A percentile compares a stretch with the other conserved stretches of the same genome.
phyloP scores from a whole-genome alignment of 2,329 filamentous ascomycete species.

The Nothophaeocryptopus gaeumannii region DNA sequence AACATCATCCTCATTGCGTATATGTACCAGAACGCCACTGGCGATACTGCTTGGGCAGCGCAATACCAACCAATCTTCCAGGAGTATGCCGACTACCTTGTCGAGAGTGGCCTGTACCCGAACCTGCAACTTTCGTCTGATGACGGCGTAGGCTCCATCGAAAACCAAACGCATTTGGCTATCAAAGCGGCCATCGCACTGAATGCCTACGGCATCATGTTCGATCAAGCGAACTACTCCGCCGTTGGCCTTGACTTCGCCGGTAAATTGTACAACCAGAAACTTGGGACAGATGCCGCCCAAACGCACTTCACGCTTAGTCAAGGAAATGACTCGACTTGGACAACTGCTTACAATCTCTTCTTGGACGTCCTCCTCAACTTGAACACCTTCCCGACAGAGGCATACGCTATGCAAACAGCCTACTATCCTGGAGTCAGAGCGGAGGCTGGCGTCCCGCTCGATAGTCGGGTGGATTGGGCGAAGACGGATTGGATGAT shows the following conservation, averaged over 20 bases:
- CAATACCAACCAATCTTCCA: slow-evolving; percentile 49
- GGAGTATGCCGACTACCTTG: slow-evolving; percentile 54
- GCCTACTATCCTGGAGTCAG: slow-evolving; percentile 49
- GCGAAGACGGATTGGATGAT: slow-evolving; percentile 47
- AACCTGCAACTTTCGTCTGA: slow-evolving; percentile 46
- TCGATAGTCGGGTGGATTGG: slow-evolving; percentile 44
- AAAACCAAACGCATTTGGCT: slow-evolving; percentile 48
- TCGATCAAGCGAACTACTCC: slow-evolving; percentile 38
- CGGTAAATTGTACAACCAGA: slow-evolving; percentile 44
- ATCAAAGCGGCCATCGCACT: slow-evolving; percentile 49
- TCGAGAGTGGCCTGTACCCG: slow-evolving; percentile 53
- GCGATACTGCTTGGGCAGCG: slow-evolving; percentile 56
- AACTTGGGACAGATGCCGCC: slow-evolving; percentile 40
- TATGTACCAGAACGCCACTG: slow-evolving; percentile 49
- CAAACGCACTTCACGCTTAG: slow-evolving; percentile 46
- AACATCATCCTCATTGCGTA: slow-evolving; percentile 15
- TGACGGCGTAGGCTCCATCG: slow-evolving; percentile 31
- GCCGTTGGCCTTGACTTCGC: slow-evolving; percentile 37
- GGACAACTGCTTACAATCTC: slow-evolving; percentile 52
- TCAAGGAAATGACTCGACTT: slow-evolving; percentile 37
- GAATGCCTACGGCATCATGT: slow-evolving; percentile 44
- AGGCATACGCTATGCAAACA: slow-evolving; percentile 51
- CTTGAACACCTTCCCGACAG: slow-evolving; percentile 46
- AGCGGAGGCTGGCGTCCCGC: slow-evolving; percentile 47
- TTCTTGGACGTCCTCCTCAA: slow-evolving; percentile 48